phyloP scores from a whole-genome alignment of 2,329 filamentous ascomycete genomes.

The Trichoderma sp. region DNA sequence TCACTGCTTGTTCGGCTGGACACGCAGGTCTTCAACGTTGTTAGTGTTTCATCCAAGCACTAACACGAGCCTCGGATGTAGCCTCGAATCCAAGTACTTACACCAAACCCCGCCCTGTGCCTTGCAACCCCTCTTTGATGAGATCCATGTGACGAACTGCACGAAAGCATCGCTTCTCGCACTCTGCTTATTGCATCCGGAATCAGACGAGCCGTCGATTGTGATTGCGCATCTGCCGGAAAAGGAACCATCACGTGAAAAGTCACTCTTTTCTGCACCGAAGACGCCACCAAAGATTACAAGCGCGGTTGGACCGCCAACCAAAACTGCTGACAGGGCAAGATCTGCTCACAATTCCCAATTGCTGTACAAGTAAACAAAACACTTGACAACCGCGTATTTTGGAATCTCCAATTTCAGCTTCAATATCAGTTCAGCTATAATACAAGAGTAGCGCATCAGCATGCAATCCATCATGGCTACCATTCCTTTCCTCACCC shows the following conservation, averaged over 20 bases:
- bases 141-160: neutral
- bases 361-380: neutral
- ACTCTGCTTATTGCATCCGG: neutral
- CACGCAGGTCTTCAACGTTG: too few relatives aligned
- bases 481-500: constrained; percentile 3
- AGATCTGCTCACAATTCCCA: neutral
- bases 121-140: neutral
- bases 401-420: neutral
- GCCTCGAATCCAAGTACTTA: neutral
- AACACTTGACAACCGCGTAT: neutral
- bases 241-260: neutral
- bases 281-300: neutral
- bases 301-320: neutral
- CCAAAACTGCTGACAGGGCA: neutral
- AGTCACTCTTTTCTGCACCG: neutral
- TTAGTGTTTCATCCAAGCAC: neutral
- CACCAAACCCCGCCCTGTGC: neutral
- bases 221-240: neutral
- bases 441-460: neutral
- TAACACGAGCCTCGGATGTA: constrained; percentile 4
- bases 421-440: neutral
- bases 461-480: constrained; percentile 14
- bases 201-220: neutral
- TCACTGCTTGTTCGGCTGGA: neutral
- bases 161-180: neutral